Conservation (phyloP, 495 filamentous ascomycete genomes). For the Niebla homalea region DNA sequence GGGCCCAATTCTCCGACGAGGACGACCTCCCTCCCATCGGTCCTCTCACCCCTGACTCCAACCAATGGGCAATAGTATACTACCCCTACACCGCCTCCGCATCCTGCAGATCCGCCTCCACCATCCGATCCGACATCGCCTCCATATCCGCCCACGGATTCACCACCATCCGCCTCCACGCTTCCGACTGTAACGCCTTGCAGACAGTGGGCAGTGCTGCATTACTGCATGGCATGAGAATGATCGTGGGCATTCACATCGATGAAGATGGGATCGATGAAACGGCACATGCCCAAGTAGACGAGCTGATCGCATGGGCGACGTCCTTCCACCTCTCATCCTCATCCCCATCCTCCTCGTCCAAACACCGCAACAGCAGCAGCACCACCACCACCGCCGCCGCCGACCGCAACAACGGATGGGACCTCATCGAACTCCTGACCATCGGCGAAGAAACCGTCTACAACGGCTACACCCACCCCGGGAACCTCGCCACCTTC, state of each 20-base stretch:
- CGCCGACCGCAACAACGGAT: slow-evolving; percentile 20
- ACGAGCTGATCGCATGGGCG: slow-evolving; percentile 56
- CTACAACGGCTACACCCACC: slow-evolving; percentile 50
- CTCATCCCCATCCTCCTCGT: too few species aligned
- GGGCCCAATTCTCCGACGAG: background rate
- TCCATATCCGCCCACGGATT: slow-evolving; percentile 63
- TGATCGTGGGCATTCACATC: slow-evolving; percentile 83
- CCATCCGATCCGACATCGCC: slow-evolving; percentile 53
- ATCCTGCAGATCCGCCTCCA: slow-evolving; percentile 53
- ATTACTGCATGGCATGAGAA: slow-evolving; percentile 46
- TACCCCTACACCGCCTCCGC: slow-evolving; percentile 53
- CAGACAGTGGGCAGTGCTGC: slow-evolving; percentile 56
- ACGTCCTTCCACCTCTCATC: slow-evolving; percentile 16
- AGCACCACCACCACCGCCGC: background rate
- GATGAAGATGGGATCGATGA: slow-evolving; percentile 35
- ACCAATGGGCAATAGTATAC: slow-evolving; percentile 84
- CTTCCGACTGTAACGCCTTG: slow-evolving; percentile 76
- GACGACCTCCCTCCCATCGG: background rate
- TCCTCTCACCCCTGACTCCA: slow-evolving; percentile 10
- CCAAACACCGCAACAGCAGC: too few species aligned
- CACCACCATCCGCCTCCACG: slow-evolving; percentile 75
- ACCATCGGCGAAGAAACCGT: slow-evolving; percentile 86
- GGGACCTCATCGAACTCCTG: slow-evolving; percentile 62
- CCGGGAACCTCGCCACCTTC: slow-evolving; percentile 50
- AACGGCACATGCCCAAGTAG: slow-evolving; percentile 52